Base-by-base conservation (phyloP, 2,329 filamentous ascomycete genomes). In the Exophiala xenobiotica region DNA sequence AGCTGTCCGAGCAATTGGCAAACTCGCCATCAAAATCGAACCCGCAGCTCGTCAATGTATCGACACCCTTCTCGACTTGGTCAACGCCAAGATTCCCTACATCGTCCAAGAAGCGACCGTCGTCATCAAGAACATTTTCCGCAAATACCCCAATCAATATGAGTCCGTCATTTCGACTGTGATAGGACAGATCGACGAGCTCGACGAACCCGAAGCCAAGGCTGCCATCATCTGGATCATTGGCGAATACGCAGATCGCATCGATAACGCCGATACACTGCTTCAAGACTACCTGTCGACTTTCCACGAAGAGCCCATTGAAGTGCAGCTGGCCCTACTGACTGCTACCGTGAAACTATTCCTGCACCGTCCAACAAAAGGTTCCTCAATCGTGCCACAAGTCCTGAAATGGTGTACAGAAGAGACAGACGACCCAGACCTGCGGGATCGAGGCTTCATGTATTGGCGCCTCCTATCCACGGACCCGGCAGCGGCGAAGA, bases 191-290 rank as follows among this genome's bases (percentile, higher is more conserved):
- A 82, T 99, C 19, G 93, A 99, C 70, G 95, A 91, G 3, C 76
- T 99, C 42, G 93, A 99, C 68, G 93, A 99, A 68, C 92, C 93
- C 2, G 93, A 99, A 70, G 93, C 93, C 39, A 99, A 99, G 69
- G 91, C 93, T 1, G 93, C 93, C 52, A 96, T 99, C 84, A 93
- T 99, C 38, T 99, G 93, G 93, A 93, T 99, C 27, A 99, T 99
- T 67, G 93, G 93, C 2, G 90, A 99, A 68, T 99, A 99, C 64
- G 93, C 93, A 7, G 90, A 95, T 66, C 86, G 93, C 38, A 99
- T 99, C 62, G 93, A 99, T 68, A 97, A 99, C 69, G 93, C 89
- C 12, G 93, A 97, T 63, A 88, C 87, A 0, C 78, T 99, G 2
- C 79, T 99, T 6, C 92, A 99, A 63, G 93, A 99, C 68, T 99